phyloP scores from a whole-genome alignment of 768 basidiomycete species.

The Hericium alpestre region DNA sequence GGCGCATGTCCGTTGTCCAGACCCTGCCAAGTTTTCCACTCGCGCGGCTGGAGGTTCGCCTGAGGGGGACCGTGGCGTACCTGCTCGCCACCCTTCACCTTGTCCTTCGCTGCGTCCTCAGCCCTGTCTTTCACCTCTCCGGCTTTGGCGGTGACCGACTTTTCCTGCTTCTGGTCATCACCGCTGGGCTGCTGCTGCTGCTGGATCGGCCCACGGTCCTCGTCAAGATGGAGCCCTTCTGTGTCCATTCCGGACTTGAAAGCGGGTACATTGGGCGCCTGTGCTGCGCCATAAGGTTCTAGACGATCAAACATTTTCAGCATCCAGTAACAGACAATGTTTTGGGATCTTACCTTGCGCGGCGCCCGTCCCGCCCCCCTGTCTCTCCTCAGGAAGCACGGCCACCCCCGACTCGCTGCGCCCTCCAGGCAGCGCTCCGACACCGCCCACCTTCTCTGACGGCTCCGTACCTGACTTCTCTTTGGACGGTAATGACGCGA shows the following conservation, averaged over 20 bases:
- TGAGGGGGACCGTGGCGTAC: not conserved
- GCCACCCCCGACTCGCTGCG: not conserved
- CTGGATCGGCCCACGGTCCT: not conserved
- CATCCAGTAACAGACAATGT: too few species aligned
- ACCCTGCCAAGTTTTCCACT: slow-evolving; percentile 1
- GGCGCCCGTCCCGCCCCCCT: too few species aligned
- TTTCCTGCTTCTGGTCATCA: not conserved
- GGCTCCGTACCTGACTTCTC: slow-evolving; percentile 11
- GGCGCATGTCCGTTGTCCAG: not conserved
- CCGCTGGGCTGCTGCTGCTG: not conserved
- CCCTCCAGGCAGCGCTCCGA: slow-evolving; percentile 15
- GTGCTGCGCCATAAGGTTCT: too few species aligned
- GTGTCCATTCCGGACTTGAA: not conserved
- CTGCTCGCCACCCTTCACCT: not conserved
- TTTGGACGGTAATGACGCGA: slow-evolving; percentile 11
- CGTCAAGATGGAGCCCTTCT: not conserved
- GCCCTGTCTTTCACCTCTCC: not conserved
- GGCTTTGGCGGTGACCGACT: not conserved
- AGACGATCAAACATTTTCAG: not conserved
- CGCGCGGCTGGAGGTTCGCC: not conserved
- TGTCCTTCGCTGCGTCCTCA: not conserved
- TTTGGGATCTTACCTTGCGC: too few species aligned
- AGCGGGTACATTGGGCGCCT: too few species aligned
- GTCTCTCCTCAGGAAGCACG: not conserved
- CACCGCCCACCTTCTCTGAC: slow-evolving; percentile 15